Conservation (phyloP, 2,329 filamentous ascomycete genomes). For the Ascochyta clinopodiicola region DNA sequence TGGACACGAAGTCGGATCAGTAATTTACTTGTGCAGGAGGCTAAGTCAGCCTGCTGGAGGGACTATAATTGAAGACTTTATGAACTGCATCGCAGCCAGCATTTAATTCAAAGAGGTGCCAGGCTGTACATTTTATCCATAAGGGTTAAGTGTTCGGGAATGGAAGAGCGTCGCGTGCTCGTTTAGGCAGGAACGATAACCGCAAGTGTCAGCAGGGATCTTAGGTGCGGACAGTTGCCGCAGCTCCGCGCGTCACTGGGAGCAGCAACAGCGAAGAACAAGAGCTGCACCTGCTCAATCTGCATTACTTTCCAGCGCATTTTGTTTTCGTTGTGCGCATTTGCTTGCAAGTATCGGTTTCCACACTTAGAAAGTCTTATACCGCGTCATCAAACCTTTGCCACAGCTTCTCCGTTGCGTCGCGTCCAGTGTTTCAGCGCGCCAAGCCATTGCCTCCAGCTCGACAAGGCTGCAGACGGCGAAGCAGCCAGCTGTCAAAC, state of each 20-base stretch:
- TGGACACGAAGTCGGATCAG: too few relatives aligned
- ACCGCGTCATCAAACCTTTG: constrained; percentile 31
- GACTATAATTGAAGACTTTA: too few relatives aligned
- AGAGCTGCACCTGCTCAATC: neutral
- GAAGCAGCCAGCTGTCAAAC: constrained; percentile 46
- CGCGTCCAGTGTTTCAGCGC: constrained; percentile 40
- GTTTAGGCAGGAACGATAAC: constrained; percentile 11
- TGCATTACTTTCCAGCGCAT: neutral
- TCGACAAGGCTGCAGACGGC: constrained; percentile 39
- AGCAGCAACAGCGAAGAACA: neutral
- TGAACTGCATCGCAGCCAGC: too few relatives aligned
- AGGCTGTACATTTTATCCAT: too few relatives aligned
- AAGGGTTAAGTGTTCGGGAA: too few relatives aligned
- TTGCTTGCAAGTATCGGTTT: neutral
- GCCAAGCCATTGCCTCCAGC: constrained; percentile 43
- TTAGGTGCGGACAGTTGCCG: constrained; percentile 4
- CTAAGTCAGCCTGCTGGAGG: too few relatives aligned
- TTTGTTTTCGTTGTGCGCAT: neutral
- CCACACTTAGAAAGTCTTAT: constrained; percentile 22
- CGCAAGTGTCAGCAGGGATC: constrained; percentile 6
- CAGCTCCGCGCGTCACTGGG: constrained; percentile 11
- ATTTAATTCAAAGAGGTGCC: too few relatives aligned
- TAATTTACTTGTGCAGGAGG: too few relatives aligned
- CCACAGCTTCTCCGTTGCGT: constrained; percentile 27
- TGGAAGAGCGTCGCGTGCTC: too few relatives aligned